Evolutionary conservation across 805 yeast genomes (phyloP).

Genomic region (Candida dajiaensis): DNA sequence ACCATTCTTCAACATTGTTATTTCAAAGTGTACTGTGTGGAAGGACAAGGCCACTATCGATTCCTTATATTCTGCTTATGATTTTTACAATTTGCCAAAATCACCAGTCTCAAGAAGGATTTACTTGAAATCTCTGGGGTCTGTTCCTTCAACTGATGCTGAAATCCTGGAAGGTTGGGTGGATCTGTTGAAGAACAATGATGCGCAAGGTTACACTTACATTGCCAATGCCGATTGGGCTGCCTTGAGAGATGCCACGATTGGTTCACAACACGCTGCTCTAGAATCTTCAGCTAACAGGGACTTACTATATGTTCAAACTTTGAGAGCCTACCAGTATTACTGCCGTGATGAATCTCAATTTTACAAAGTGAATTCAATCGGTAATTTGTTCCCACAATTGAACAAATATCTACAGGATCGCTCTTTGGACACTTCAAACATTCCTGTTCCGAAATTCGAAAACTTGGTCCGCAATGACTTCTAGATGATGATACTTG

Average conservation of each 20-base stretch:
- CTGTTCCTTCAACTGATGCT: constrained; percentile 40
- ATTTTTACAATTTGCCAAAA: constrained; percentile 47
- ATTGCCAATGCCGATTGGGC: constrained; percentile 86
- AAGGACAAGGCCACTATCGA: constrained; percentile 57
- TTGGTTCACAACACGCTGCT: constrained; percentile 12
- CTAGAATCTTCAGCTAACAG: not conserved
- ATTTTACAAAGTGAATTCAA: constrained; percentile 7
- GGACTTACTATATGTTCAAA: constrained; percentile 15
- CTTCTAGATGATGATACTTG: not conserved
- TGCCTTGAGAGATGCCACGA: constrained; percentile 71
- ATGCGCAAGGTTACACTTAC: constrained; percentile 46
- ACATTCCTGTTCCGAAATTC: constrained; percentile 10
- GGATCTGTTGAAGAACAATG: constrained; percentile 44
- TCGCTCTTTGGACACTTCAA: constrained; percentile 9
- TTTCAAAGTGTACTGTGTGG: constrained; percentile 66
- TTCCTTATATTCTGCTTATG: constrained; percentile 56
- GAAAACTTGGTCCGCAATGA: constrained; percentile 4
- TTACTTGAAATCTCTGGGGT: constrained; percentile 65
- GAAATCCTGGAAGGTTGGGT: constrained; percentile 57
- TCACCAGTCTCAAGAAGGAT: constrained; percentile 71
- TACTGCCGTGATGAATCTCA: constrained; percentile 22
- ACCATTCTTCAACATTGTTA: constrained; percentile 73
- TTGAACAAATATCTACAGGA: constrained; percentile 9
- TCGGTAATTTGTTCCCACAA: constrained; percentile 12
- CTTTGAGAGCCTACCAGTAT: constrained; percentile 16